Evolutionary conservation across 441 rosid genomes (phyloP), one percentile per base, ranked within the genome.

Genomic region (Pelargonium citronellum): DNA sequence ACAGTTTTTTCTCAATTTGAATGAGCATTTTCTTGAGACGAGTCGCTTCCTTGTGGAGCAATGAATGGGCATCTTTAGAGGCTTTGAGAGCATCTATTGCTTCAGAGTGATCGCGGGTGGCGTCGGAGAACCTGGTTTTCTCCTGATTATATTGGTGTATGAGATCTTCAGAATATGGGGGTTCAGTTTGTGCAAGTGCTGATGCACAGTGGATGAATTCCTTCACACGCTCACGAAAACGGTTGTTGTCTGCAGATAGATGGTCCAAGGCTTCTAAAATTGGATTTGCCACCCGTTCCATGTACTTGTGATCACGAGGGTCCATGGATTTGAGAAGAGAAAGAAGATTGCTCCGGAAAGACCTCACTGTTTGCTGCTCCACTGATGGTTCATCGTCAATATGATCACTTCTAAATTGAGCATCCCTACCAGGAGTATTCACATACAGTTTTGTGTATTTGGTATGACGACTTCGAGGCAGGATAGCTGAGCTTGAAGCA

Each of bases 171-270:
- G 34, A 44, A 16, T 71, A 41, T 12, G 66, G 43, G 1, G 12
- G 11, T 20, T 68, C 60, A 22, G 46, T 43, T 15, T 10, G 8
- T 5, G 63, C 17, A 12, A 73, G 71, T 27, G 47, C 44, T 19
- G 76, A 58, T 67, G 71, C 71, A 61, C 67, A 68, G 51, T 11
- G 34, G 39, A 73, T 60, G 67, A 66, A 73, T 20, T 46, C 44
- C 61, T 44, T 46, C 58, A 73, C 61, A 0, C 34, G 15, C 13
- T 34, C 7, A 13, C 47, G 62, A 27, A 73, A 73, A 12, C n/a
- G 10, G 5, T 30, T 16, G 30, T 55, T 43, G 34, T 73, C 71
- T 1, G n/a, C n/a, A 19, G 17, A 39, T 34, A 73, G 47, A 68
- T 5, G 71, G 61, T 62, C 70, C 37, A 73, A 66, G 7, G 67